A percentile compares a stretch with the other conserved stretches of the same genome.
These are phyloP conservation scores for Pseudocercospora cruenta DNA, from an alignment of 2,329 filamentous ascomycete species.

Conservation along the genomic window DNA sequence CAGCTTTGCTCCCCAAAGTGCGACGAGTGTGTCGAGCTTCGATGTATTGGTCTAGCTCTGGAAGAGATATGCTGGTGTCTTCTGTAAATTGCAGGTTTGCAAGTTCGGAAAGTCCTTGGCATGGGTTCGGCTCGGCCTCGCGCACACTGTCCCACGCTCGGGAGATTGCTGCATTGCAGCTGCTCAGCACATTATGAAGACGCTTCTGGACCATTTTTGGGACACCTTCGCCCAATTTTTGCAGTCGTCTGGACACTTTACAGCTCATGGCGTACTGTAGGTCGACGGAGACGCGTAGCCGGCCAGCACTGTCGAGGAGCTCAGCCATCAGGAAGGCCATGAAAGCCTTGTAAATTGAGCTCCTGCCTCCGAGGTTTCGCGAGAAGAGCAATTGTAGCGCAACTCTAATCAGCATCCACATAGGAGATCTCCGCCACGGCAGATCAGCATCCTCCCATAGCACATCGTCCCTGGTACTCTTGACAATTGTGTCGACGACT, in stretches of 20 bases:
- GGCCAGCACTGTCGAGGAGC: constrained; percentile 40
- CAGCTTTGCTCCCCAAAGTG: neutral
- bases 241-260: constrained; percentile 32
- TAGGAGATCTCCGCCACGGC: constrained; percentile 66
- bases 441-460: constrained; percentile 45
- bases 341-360: constrained; percentile 29
- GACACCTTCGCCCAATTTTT: constrained; percentile 23
- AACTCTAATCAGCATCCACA: constrained; percentile 67
- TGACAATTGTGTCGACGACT: constrained; percentile 50
- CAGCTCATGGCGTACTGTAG: constrained; percentile 27
- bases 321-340: constrained; percentile 56
- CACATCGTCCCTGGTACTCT: constrained; percentile 67
- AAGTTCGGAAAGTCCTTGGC: neutral
- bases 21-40: neutral
- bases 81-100: neutral
- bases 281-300: constrained; percentile 9
- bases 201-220: neutral
- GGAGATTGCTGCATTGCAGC: constrained; percentile 5
- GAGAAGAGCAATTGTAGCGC: constrained; percentile 56
- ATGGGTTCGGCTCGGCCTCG: constrained; percentile 1
- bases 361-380: constrained; percentile 36
- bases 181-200: constrained; percentile 6
- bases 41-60: neutral
- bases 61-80: constrained; percentile 33
- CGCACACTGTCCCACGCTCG: neutral